phyloP scores from a whole-genome alignment of 148 eudicot genomes.

The Spergularia bocconei region DNA sequence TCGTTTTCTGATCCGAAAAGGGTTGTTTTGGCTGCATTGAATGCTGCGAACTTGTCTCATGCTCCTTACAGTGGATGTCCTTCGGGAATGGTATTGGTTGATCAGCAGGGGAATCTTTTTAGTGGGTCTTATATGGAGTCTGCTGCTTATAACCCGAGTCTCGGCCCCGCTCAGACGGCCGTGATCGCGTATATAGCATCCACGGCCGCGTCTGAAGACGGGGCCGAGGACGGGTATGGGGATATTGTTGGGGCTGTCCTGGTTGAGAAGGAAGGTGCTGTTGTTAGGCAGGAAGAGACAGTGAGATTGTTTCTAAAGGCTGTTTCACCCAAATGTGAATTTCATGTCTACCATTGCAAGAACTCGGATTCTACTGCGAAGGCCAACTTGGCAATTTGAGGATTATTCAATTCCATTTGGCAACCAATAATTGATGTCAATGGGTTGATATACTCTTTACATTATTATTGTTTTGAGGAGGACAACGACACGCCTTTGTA shows the following conservation, averaged over 20 bases:
- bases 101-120: constrained; percentile 49
- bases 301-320: constrained; percentile 52
- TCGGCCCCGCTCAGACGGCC: constrained; percentile 86
- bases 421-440: neutral
- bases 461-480: no score
- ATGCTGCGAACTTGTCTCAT: constrained; percentile 62
- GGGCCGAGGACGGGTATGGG: constrained; percentile 46
- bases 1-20: constrained; percentile 11
- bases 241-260: constrained; percentile 56
- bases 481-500: no score
- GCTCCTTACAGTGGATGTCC: constrained; percentile 68
- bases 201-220: constrained; percentile 45
- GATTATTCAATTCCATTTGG: neutral
- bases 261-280: constrained; percentile 67
- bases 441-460: neutral
- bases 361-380: neutral
- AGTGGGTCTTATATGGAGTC: constrained; percentile 80
- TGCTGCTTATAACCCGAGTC: constrained; percentile 89
- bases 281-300: constrained; percentile 70
- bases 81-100: constrained; percentile 67
- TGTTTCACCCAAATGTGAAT: constrained; percentile 56
- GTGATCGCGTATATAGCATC: constrained; percentile 55
- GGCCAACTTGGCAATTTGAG: neutral
- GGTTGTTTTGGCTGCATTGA: constrained; percentile 48
- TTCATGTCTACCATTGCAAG: constrained; percentile 54